phyloP scores from a whole-genome alignment of 2,329 filamentous ascomycete species.

The Colletotrichum truncatum region DNA sequence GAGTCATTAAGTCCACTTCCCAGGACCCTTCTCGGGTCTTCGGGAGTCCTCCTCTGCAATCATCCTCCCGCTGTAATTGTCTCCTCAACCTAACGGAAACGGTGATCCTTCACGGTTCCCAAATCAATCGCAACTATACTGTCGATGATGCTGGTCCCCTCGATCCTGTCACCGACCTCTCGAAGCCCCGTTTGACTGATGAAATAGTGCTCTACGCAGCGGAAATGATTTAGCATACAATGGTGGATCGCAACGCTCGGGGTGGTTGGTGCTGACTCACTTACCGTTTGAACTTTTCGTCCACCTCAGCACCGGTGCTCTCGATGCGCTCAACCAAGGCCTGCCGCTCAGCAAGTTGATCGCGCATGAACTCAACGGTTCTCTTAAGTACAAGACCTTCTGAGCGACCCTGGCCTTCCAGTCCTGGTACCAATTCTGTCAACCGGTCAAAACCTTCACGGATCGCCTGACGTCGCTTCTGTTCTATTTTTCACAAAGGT shows the following conservation, averaged over 20 bases:
- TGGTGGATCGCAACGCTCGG: too few species aligned
- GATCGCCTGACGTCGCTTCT: constrained; percentile 69
- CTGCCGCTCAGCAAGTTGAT: constrained; percentile 67
- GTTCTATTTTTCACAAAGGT: constrained; percentile 40
- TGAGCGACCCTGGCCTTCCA: constrained; percentile 84
- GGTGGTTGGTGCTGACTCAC: constrained; percentile 26
- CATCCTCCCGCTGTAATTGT: too few species aligned
- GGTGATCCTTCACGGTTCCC: too few species aligned
- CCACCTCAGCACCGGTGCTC: constrained; percentile 64
- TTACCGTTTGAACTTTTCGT: constrained; percentile 55
- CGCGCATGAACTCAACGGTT: constrained; percentile 72
- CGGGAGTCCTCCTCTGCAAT: too few species aligned
- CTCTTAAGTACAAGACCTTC: constrained; percentile 84
- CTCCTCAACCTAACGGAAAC: too few species aligned
- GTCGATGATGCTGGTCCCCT: too few species aligned
- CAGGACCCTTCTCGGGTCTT: too few species aligned
- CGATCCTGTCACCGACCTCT: constrained; percentile 21
- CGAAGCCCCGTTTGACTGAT: background rate
- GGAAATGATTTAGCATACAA: too few species aligned
- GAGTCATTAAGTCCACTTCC: background rate
- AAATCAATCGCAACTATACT: too few species aligned
- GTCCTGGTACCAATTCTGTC: constrained; percentile 80
- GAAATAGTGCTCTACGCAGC: background rate
- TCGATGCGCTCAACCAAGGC: constrained; percentile 68
- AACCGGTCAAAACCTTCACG: constrained; percentile 85